These are phyloP conservation scores for Dactylis glomerata DNA, from an alignment of 176 grass and related monocot species.

Conservation along the genomic window DNA sequence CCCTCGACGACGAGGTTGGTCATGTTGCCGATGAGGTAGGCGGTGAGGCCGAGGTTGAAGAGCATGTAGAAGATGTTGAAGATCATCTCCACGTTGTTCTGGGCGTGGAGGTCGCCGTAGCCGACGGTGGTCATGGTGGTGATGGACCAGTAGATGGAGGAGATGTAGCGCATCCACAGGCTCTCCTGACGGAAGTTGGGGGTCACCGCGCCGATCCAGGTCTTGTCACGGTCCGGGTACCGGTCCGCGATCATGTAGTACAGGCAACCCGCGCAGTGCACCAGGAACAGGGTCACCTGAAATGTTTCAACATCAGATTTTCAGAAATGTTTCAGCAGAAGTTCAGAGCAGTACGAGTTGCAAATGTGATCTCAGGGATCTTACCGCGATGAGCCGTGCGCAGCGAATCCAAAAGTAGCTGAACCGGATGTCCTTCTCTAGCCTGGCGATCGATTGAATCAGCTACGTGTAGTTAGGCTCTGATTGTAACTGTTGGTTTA, in stretches of 20 bases:
- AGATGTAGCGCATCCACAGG: conserved; percentile 83
- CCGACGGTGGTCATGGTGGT: conserved; percentile 99
- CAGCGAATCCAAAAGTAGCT: conserved; percentile 97
- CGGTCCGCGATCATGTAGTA: conserved; percentile 84
- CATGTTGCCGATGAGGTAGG: conserved; percentile 98
- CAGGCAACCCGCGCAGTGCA: conserved; percentile 82
- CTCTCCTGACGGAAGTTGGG: conserved; percentile 82
- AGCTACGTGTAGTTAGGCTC: not conserved
- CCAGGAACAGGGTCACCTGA: conserved; percentile 89
- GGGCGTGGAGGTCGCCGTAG: conserved; percentile 89
- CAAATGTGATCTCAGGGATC: not conserved
- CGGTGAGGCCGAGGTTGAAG: conserved; percentile 86
- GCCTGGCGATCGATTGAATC: conserved; percentile 25
- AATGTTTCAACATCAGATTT: not conserved
- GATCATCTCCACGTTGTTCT: conserved; percentile 92
- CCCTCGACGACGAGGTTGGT: conserved; percentile 99
- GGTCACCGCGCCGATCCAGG: conserved; percentile 87
- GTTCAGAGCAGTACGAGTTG: not conserved
- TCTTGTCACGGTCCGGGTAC: conserved; percentile 76
- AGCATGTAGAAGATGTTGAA: conserved; percentile 99
- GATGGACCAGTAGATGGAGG: conserved; percentile 90
- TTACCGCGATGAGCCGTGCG: conserved; percentile 56
- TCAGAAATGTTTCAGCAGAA: not conserved
- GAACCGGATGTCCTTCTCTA: conserved; percentile 98
- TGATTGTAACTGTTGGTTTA: not conserved